Evolutionary conservation across 768 basidiomycete genomes (phyloP).

Genomic region (Clitopilus passeckerianus): DNA sequence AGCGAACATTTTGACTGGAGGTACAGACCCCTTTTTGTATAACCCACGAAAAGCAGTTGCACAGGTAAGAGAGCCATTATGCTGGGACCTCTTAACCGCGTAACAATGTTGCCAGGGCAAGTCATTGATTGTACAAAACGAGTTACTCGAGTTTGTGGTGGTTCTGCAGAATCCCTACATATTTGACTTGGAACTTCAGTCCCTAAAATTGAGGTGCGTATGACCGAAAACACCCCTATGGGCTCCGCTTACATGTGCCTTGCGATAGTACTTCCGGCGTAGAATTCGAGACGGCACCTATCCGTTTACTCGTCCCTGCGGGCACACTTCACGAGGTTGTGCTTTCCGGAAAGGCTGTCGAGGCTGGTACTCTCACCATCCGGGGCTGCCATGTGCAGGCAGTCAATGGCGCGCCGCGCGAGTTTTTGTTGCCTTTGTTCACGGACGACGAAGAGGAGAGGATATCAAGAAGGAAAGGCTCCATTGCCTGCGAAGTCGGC

Average conservation of each 20-base stretch:
- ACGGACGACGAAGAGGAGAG: slow-evolving; percentile 68
- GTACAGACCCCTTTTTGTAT: slow-evolving; percentile 83
- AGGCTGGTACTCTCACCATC: slow-evolving; percentile 63
- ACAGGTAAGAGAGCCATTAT: background rate
- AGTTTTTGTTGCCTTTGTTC: slow-evolving; percentile 72
- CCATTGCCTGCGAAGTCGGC: slow-evolving; percentile 58
- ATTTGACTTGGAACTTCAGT: slow-evolving; percentile 87
- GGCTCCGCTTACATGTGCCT: background rate
- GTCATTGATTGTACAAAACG: slow-evolving; percentile 74
- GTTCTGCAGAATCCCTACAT: slow-evolving; percentile 89
- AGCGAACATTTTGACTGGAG: slow-evolving; percentile 30
- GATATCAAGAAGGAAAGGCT: slow-evolving; percentile 50
- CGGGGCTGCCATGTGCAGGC: slow-evolving; percentile 79
- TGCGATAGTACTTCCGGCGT: slow-evolving; percentile 73
- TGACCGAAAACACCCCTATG: background rate
- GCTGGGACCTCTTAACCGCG: background rate
- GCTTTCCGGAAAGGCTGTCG: slow-evolving; percentile 60
- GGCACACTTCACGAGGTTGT: slow-evolving; percentile 69
- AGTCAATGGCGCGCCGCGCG: slow-evolving; percentile 62
- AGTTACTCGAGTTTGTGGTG: slow-evolving; percentile 75
- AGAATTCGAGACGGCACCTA: slow-evolving; percentile 59
- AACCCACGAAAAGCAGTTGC: slow-evolving; percentile 69
- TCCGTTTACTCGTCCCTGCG: slow-evolving; percentile 66
- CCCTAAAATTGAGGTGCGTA: slow-evolving; percentile 71
- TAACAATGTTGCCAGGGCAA: slow-evolving; percentile 35